A percentile compares a stretch with the other conserved stretches of the same genome.
Evolutionary conservation across 345 rosid genomes (phyloP).

Genomic region (Lumnitzera racemosa): DNA sequence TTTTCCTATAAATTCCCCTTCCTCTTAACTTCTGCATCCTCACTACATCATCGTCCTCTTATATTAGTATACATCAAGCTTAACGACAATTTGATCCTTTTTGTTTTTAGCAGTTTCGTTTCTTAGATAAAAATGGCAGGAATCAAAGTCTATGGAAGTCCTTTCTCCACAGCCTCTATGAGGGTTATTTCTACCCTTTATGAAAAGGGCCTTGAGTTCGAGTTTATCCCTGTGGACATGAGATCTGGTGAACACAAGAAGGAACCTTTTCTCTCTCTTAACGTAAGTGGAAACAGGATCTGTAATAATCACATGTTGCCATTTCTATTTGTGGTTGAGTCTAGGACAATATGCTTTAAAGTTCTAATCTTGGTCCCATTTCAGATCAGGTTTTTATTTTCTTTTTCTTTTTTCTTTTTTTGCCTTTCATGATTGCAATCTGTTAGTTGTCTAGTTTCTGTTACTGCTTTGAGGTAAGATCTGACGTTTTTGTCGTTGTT

Average conservation of each 20-base stretch:
- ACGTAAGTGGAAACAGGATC: slow-evolving; percentile 7
- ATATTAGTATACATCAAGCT: too few species aligned
- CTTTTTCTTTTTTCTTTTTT: not conserved
- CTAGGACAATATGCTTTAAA: not conserved
- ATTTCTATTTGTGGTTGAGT: not conserved
- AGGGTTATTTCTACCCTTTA: slow-evolving; percentile 16
- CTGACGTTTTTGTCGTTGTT: not conserved
- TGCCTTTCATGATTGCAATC: slow-evolving; percentile 22
- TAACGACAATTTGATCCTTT: too few species aligned
- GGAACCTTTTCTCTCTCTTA: slow-evolving; percentile 18
- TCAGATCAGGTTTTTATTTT: too few species aligned
- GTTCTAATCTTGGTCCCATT: not conserved
- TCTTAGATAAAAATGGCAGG: not conserved
- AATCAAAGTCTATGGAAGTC: slow-evolving; percentile 17
- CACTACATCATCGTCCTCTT: too few species aligned
- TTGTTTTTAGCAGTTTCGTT: too few species aligned
- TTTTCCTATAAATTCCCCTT: too few species aligned
- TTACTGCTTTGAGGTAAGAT: not conserved
- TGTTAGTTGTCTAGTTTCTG: not conserved
- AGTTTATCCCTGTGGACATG: slow-evolving; percentile 18
- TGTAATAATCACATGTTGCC: not conserved
- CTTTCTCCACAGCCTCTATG: not conserved
- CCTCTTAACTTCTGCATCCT: too few species aligned
- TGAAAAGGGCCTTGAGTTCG: slow-evolving; percentile 25
- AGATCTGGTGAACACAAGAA: slow-evolving; percentile 20